phyloP scores from a whole-genome alignment of 2,329 filamentous ascomycete genomes.

The Thielaviopsis populi region DNA sequence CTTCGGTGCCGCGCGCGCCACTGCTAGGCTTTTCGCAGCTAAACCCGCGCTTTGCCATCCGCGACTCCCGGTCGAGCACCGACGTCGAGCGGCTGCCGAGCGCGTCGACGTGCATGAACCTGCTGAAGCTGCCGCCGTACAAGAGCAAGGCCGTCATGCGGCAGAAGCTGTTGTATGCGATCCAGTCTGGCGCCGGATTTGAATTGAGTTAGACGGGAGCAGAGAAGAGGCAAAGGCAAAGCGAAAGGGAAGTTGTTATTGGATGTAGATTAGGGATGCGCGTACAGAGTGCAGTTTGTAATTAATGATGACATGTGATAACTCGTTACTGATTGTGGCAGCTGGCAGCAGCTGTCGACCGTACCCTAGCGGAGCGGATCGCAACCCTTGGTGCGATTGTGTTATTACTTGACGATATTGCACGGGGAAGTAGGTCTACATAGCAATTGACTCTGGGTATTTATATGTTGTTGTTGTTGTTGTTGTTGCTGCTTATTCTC shows the following conservation, averaged over 20 bases:
- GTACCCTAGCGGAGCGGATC: too few species aligned
- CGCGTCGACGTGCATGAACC: constrained; percentile 89
- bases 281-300: not conserved
- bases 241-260: not conserved
- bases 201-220: constrained; percentile 46
- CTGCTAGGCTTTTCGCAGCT: constrained; percentile 78
- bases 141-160: constrained; percentile 47
- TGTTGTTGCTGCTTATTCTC: too few species aligned
- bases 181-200: constrained; percentile 83
- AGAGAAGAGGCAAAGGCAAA: not conserved
- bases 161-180: constrained; percentile 75
- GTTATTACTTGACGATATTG: too few species aligned
- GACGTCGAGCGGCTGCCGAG: constrained; percentile 67
- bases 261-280: too few species aligned
- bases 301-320: not conserved
- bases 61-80: constrained; percentile 46
- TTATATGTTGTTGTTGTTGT: too few species aligned
- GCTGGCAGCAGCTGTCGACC: not conserved
- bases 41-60: constrained; percentile 74
- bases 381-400: too few species aligned
- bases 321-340: not conserved
- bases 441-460: too few species aligned
- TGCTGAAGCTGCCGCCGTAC: constrained; percentile 84
- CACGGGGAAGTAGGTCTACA: too few species aligned
- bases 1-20: constrained; percentile 78